A percentile compares a stretch with the other conserved stretches of the same genome.
phyloP scores from a whole-genome alignment of 306 rosid species.

The Malus sylvestris region DNA sequence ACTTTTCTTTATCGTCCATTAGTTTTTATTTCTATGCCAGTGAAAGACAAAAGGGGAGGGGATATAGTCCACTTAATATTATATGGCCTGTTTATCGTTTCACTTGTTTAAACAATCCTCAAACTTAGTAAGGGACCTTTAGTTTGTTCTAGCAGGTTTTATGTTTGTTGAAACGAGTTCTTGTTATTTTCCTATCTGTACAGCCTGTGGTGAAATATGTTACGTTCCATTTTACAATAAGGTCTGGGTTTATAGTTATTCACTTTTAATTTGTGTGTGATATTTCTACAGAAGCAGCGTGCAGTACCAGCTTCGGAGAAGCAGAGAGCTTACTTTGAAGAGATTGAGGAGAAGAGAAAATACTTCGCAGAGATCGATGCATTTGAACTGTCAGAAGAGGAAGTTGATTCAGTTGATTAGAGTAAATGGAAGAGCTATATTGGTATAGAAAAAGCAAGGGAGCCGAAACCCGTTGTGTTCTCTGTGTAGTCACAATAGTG shows the following conservation, averaged over 20 bases:
- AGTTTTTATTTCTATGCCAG: background rate
- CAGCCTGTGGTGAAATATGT: background rate
- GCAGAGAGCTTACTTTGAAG: slow-evolving; percentile 51
- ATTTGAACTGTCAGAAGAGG: slow-evolving; percentile 61
- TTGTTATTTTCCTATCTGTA: background rate
- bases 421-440: slow-evolving; percentile 21
- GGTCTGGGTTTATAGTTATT: slow-evolving; percentile 7
- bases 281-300: slow-evolving; percentile 43
- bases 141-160: background rate
- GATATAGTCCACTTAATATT: background rate
- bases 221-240: background rate
- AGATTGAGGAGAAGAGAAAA: too few relatives aligned
- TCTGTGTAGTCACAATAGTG: slow-evolving; percentile 24
- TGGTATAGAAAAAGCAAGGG: slow-evolving; percentile 4
- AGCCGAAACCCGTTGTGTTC: slow-evolving; percentile 9
- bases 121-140: background rate
- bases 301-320: slow-evolving; percentile 16
- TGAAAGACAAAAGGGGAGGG: background rate
- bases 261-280: slow-evolving; percentile 14
- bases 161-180: background rate
- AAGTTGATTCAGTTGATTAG: slow-evolving; percentile 42
- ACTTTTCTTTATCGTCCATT: background rate
- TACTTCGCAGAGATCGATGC: slow-evolving; percentile 51
- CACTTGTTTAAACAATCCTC: background rate
- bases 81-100: background rate